Base-by-base conservation (phyloP, 345 rosid genomes). In the Jatropha curcas region DNA sequence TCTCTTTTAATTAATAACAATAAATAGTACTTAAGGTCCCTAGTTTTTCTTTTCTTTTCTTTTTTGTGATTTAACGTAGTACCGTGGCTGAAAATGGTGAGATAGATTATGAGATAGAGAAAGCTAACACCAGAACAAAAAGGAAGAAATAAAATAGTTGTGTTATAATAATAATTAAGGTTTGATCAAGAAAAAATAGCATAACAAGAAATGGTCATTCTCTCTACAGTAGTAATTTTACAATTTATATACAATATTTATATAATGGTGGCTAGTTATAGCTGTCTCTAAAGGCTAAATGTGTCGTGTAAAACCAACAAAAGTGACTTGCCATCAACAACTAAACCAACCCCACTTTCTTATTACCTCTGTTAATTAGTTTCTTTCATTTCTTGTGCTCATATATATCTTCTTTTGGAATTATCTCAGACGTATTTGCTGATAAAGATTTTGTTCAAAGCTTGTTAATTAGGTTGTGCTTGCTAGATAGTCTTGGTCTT, bases 241-340 rank as follows among this genome's bases (percentile, higher is more conserved):
- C 1, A 39, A 51, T 27, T 50, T 27, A 71, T 27, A 9, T 14
- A 66, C 16, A 16, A 7, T 34, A 62, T 11, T 4, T 19, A 19
- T 20, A 25, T 4, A 17, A 48, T 16, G n/a, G 53, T 48, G n/a
- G 53, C 53, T 48, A 48, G n/a, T n/a, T n/a, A n/a, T n/a, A n/a
- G 45, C 14, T 41, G 12, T 41, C 45, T 41, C 45, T 8, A 63
- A 65, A 39, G 80, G 77, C 71, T 70, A 79, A 68, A 75, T 76
- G 71, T 83, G 88, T 84, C 94, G 88, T 89, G 91, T 80, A 79
- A 84, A 89, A 80, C 79, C 87, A 87, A 87, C 85, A 84, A 89
- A 87, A 89, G 94, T 80, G 94, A 89, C 94, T 83, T 76, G 57
- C 74, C 87, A 87, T 83, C 94, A 80, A 80, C 74, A 88, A 83